Evolutionary conservation across 305 asterid species (phyloP).

Genomic region (Fraxinus baroniana): DNA sequence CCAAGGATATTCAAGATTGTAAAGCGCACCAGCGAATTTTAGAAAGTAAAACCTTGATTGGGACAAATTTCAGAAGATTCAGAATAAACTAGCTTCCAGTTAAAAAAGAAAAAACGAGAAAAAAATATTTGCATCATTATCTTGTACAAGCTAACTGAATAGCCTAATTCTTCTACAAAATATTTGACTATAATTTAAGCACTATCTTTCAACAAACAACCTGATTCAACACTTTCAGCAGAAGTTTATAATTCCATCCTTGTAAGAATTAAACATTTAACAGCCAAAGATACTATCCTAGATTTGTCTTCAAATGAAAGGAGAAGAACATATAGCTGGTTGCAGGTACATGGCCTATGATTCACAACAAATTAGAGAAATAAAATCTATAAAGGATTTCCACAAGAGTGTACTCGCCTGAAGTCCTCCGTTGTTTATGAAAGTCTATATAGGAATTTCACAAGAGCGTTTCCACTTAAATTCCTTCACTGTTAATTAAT

Average conservation of each 20-base stretch:
- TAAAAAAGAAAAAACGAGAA: background rate
- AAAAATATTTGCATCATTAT: background rate
- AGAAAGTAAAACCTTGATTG: background rate
- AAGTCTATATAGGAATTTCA: background rate
- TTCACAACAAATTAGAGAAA: background rate
- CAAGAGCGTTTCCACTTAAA: background rate
- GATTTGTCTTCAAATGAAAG: background rate
- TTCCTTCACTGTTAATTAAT: background rate
- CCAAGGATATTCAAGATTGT: background rate
- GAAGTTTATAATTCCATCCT: background rate
- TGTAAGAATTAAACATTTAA: background rate
- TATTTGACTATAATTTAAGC: background rate
- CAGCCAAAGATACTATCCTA: background rate
- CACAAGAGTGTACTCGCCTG: background rate
- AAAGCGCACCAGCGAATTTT: background rate
- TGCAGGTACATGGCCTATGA: background rate
- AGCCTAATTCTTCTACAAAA: background rate
- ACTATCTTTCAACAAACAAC: background rate
- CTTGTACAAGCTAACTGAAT: background rate
- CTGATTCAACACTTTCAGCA: background rate
- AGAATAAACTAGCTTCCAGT: background rate
- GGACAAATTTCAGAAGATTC: background rate
- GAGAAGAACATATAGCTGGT: background rate
- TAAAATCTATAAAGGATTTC: background rate
- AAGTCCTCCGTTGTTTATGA: background rate